A percentile compares a stretch with the other conserved stretches of the same genome.
These are phyloP conservation scores for Pezicula neosporulosa DNA, from an alignment of 2,329 filamentous ascomycete genomes.

Conservation along the genomic window DNA sequence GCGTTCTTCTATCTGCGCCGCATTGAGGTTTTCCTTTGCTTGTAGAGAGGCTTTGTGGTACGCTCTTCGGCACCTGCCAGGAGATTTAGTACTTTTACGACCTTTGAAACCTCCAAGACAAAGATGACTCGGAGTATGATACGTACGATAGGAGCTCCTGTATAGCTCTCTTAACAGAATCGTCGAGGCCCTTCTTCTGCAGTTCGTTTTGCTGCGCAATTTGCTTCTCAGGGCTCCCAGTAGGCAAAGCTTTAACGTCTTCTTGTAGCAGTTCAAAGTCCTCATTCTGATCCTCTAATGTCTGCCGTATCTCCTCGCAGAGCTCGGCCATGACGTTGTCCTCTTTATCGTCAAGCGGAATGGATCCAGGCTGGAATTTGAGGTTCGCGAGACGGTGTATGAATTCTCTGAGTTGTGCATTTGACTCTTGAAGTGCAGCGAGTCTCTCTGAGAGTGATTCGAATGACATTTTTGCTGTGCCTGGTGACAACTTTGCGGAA, in stretches of 20 bases:
- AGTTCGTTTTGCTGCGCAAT: constrained; percentile 60
- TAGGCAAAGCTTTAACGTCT: constrained; percentile 68
- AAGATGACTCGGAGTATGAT: neutral
- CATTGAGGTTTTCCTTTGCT: constrained; percentile 71
- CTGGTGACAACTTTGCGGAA: neutral
- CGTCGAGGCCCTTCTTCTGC: constrained; percentile 62
- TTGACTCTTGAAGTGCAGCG: constrained; percentile 56
- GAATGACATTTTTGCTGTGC: constrained; percentile 48
- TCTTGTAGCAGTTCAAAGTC: constrained; percentile 78
- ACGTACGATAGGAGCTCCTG: constrained; percentile 70
- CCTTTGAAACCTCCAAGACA: neutral
- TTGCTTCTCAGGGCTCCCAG: constrained; percentile 46
- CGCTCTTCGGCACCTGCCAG: constrained; percentile 35
- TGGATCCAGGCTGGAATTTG: constrained; percentile 55
- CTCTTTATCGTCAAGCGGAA: constrained; percentile 41
- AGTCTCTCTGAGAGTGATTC: constrained; percentile 60
- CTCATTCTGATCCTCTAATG: constrained; percentile 74
- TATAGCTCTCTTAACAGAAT: constrained; percentile 62
- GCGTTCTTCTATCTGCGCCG: constrained; percentile 72
- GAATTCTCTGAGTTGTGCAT: constrained; percentile 52
- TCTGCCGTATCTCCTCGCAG: constrained; percentile 74
- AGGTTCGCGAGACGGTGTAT: constrained; percentile 57
- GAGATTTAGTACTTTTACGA: neutral
- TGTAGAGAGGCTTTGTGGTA: constrained; percentile 81
- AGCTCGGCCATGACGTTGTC: constrained; percentile 66